Evolutionary conservation across 441 rosid genomes (phyloP).

Genomic region (Brassica balearica): DNA sequence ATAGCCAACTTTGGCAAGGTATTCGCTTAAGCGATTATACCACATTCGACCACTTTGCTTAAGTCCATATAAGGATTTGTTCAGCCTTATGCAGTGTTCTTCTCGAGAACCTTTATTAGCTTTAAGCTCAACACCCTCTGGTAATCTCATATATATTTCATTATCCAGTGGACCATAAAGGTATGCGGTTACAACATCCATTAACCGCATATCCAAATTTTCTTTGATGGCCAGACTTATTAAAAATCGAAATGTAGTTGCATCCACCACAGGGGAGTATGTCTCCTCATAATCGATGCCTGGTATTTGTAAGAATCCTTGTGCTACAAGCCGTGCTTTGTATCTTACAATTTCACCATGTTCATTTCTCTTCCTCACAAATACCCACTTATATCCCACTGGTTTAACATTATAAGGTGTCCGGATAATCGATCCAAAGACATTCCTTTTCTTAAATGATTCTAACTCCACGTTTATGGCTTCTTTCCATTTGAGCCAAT

Average conservation of each 20-base stretch:
- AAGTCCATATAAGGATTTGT: neutral
- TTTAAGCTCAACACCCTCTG: neutral
- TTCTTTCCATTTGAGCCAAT: no score
- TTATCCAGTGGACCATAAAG: no score
- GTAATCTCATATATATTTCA: conserved; percentile 1
- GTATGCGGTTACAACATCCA: no score
- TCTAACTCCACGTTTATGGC: no score
- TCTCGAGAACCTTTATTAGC: neutral
- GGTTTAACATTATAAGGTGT: no score
- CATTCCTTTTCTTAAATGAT: no score
- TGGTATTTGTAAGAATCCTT: neutral
- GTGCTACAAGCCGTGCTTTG: neutral
- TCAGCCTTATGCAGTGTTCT: neutral
- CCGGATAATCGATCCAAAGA: no score
- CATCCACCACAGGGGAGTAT: neutral
- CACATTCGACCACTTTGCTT: no score
- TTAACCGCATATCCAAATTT: neutral
- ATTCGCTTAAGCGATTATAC: neutral
- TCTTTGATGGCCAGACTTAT: neutral
- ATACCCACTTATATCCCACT: no score
- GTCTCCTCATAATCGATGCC: neutral
- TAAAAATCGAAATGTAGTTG: neutral
- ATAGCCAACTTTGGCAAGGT: neutral
- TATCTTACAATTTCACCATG: neutral
- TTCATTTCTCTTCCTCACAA: neutral